Evolutionary conservation across 495 filamentous ascomycete species (phyloP).

Genomic region (Bombardia bombarda): DNA sequence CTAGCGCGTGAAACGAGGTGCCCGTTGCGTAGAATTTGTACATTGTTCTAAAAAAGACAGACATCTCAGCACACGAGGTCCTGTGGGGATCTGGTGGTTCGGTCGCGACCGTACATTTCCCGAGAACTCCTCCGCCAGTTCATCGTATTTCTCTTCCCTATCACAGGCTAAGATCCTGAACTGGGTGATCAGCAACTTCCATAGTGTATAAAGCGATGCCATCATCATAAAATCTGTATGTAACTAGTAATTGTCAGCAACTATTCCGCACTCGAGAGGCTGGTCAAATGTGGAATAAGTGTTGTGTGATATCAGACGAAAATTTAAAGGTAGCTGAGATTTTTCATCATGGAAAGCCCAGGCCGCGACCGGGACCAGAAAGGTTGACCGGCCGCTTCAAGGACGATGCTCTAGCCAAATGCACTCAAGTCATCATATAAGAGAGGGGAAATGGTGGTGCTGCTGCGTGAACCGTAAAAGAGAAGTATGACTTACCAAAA

Average conservation of each 20-base stretch:
- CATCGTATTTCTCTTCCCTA: conserved; percentile 71
- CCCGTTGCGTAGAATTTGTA: conserved; percentile 79
- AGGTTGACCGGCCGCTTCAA: conserved; percentile 28
- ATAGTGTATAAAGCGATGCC: too few species aligned
- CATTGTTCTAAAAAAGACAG: conserved; percentile 47
- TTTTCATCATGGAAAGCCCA: conserved; percentile 85
- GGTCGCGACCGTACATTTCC: conserved; percentile 48
- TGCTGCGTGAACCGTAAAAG: background rate
- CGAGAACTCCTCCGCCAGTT: conserved; percentile 67
- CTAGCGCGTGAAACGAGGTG: conserved; percentile 89
- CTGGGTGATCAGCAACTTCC: conserved; percentile 4
- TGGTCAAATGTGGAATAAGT: conserved; percentile 2
- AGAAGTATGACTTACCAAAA: conserved; percentile 11
- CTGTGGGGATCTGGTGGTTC: conserved; percentile 16
- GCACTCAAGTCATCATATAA: conserved; percentile 97
- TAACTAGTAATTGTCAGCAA: too few species aligned
- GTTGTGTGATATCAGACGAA: conserved; percentile 62
- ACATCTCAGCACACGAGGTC: conserved; percentile 51
- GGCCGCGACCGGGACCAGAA: conserved; percentile 27
- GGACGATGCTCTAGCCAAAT: conserved; percentile 98
- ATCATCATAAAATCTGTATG: too few species aligned
- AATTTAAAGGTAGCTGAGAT: conserved; percentile 89
- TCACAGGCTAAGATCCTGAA: conserved; percentile 94
- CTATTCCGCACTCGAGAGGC: too few species aligned
- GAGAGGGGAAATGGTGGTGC: conserved; percentile 10